A percentile compares a stretch with the other conserved stretches of the same genome.
phyloP scores from a whole-genome alignment of 2,329 filamentous ascomycete genomes.

The Colletotrichum navitas region DNA sequence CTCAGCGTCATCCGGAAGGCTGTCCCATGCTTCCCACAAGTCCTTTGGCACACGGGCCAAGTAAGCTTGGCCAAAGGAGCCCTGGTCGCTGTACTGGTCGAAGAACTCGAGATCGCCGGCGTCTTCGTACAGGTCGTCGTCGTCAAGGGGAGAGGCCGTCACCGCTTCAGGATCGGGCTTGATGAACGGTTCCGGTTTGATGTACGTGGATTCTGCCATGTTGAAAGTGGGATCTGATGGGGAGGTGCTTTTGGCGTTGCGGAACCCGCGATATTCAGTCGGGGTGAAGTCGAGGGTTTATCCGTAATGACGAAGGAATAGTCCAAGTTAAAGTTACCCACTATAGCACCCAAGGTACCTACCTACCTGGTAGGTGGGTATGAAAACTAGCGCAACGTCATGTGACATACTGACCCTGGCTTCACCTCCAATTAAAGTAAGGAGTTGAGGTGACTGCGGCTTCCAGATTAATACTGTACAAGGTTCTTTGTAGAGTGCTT shows the following conservation, averaged over 20 bases:
- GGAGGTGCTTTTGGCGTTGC: background rate
- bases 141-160: slow-evolving; percentile 61
- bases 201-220: slow-evolving; percentile 40
- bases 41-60: slow-evolving; percentile 83
- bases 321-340: background rate
- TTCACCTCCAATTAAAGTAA: background rate
- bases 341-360: background rate
- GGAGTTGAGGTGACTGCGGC: too few relatives aligned
- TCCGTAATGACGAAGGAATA: slow-evolving; percentile 26
- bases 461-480: too few relatives aligned
- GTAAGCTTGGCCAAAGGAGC: slow-evolving; percentile 60
- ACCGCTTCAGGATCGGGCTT: slow-evolving; percentile 63
- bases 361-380: background rate
- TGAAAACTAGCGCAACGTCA: slow-evolving; percentile 13
- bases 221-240: background rate
- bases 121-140: slow-evolving; percentile 77
- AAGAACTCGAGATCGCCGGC: slow-evolving; percentile 70
- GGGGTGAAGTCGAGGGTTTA: slow-evolving; percentile 3
- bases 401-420: slow-evolving; percentile 14
- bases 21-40: slow-evolving; percentile 83
- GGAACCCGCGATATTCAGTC: background rate
- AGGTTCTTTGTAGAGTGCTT: background rate
- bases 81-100: slow-evolving; percentile 52
- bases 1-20: slow-evolving; percentile 83
- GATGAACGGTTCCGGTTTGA: slow-evolving; percentile 54